Base-by-base conservation (phyloP, 345 rosid genomes). In the Kernera saxatilis region DNA sequence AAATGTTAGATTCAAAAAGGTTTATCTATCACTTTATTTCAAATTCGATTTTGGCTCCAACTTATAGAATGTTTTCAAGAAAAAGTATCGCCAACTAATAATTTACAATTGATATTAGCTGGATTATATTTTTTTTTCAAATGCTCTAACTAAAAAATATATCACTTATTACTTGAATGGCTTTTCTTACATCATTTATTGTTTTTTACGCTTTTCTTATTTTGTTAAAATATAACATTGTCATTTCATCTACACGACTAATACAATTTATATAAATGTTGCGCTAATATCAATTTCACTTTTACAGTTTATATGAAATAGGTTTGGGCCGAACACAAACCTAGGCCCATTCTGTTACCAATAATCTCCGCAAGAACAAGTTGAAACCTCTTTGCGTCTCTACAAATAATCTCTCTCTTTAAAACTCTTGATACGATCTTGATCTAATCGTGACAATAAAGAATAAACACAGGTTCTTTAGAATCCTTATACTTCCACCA, bases 401-500 rank as follows among this genome's bases (percentile, higher is more conserved):
- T 77, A 41, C 82, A 84, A 4, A 75, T 71, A 41, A 86, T 81
- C 60, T 78, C 82, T 64, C 82, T 75, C 19, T 74, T 70, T 11
- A 74, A 63, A 53, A 80, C 80, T 62, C 72, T 63, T 18, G 87
- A 81, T 4, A 86, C 75, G 14, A 67, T 76, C 48, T 84, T 86
- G 56, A 81, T 80, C 84, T 84, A 86, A 67, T 39, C 74, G 32
- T 87, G 93, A 72, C 93, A 87, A 72, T 87, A 91, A 19, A 85
- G n/a, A 86, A 81, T 93, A 87, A 56, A 86, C 88, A 71, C 91
- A 87, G 87, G 75, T 90, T 90, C 82, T 90, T 90, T 29, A 87
- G 67, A 68, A 90, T 83, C 79, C 86, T 82, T 63, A 90, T 73
- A 61, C 67, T 58, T 3, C 83, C 70, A 53, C 69, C 72, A 32